Base-by-base conservation (phyloP, 805 yeast genomes). In the Yarrowia sp. region DNA sequence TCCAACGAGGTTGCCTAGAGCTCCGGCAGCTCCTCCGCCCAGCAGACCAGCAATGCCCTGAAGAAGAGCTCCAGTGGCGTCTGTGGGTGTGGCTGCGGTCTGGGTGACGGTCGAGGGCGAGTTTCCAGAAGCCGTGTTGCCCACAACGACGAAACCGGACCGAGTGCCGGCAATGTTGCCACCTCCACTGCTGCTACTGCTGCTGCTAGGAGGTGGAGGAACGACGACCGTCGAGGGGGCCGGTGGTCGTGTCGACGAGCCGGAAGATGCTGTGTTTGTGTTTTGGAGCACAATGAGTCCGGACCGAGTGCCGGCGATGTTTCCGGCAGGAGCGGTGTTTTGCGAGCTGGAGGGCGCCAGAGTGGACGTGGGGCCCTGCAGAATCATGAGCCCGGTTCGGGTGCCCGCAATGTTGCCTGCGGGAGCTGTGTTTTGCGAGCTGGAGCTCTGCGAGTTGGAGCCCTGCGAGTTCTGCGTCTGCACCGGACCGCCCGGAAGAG, bases 341-440 rank as follows among this genome's bases (percentile, higher is more conserved):
- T 9, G 13, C 5, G 38, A 36, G 15, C 38, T 14, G 14, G 63
- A 36, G 3, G 38, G 7, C 12, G 38, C 5, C 5, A 36, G 6
- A 1, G 56, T 52, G 1, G 56, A 52, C 2, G 63, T 42, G 12
- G 63, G 63, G 0, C 46, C 43, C 38, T 15, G 63, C 19, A 56
- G 20, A 4, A 56, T 17, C 40, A 56, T 12, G 6, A 56, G 49
- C 12, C 49, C 63, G n/a, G 49, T 56, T 56, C 39, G 49, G 2
- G 63, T 30, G n/a, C 63, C 63, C 5, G 64, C 64, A 58, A 58
- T 58, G 64, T 58, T 58, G n/a, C 30, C 47, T 12, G 47, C 39
- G 3, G 47, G 49, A 1, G n/a, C 38, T 10, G 47, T 40, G n/a
- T 20, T 19, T 7, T 17, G 38, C 1, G 50, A 46, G 49, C 50